A percentile compares a stretch with the other conserved stretches of the same genome.
Conservation (phyloP, 805 yeast species). For the Candida endomychidarum region DNA sequence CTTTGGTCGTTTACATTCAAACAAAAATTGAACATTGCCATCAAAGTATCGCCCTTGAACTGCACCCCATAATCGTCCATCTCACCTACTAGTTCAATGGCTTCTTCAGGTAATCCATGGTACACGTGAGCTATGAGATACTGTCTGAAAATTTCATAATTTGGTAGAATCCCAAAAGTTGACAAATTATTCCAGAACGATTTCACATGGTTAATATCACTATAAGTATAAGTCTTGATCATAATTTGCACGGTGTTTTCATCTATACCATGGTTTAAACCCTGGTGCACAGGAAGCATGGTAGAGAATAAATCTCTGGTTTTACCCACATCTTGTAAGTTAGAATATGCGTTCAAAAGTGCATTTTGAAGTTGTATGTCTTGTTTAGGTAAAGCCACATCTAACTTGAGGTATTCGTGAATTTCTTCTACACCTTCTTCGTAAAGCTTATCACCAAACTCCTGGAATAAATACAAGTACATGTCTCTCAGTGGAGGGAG, state of each 20-base stretch:
- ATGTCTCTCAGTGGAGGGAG: conserved; percentile 46
- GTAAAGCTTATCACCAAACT: conserved; percentile 58
- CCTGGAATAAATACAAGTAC: conserved; percentile 58
- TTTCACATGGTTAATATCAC: conserved; percentile 55
- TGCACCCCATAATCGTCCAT: conserved; percentile 49
- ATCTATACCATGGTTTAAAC: conserved; percentile 51
- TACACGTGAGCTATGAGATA: conserved; percentile 70
- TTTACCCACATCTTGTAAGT: conserved; percentile 53
- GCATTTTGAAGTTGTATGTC: conserved; percentile 61
- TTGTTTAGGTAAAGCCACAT: conserved; percentile 47
- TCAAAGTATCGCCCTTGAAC: conserved; percentile 44
- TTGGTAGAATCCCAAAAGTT: conserved; percentile 51
- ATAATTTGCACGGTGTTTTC: conserved; percentile 65
- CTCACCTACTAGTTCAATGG: conserved; percentile 48
- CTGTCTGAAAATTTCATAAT: conserved; percentile 53
- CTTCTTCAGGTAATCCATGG: conserved; percentile 58
- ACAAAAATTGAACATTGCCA: conserved; percentile 48
- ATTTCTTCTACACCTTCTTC: conserved; percentile 66
- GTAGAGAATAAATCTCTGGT: conserved; percentile 62
- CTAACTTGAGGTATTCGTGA: conserved; percentile 65
- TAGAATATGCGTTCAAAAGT: conserved; percentile 62
- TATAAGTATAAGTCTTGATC: conserved; percentile 59
- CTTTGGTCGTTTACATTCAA: conserved; percentile 29
- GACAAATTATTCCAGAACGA: conserved; percentile 63
- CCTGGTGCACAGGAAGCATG: conserved; percentile 47